These are phyloP conservation scores for Diplodia mutila DNA, from an alignment of 2,329 filamentous ascomycete species.

Conservation along the genomic window DNA sequence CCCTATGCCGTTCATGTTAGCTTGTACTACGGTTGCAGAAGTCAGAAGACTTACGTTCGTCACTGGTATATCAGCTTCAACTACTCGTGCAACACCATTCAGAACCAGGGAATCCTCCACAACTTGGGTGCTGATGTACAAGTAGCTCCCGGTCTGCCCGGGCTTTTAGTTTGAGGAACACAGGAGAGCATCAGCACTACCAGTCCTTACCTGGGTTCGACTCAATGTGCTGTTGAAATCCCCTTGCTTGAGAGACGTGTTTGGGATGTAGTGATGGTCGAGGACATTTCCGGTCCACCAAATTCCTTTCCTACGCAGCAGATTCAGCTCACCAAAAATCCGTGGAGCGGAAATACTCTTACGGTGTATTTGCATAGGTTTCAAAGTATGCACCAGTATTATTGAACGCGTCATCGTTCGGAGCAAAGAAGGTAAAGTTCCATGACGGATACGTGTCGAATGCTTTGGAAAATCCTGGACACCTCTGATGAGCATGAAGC, in stretches of 20 bases:
- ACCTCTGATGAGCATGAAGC: too few relatives aligned
- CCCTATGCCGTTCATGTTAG: conserved; percentile 26
- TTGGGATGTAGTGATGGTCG: conserved; percentile 23
- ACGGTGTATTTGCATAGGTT: not conserved
- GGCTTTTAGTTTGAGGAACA: not conserved
- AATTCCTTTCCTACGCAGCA: not conserved
- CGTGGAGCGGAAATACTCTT: rapidly evolving
- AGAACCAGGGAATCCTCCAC: not conserved
- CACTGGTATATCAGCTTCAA: conserved; percentile 13
- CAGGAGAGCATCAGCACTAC: not conserved
- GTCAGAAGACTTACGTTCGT: conserved; percentile 4
- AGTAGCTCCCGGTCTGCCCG: conserved; percentile 2
- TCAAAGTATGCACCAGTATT: not conserved
- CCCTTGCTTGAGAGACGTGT: not conserved
- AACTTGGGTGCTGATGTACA: conserved; percentile 17
- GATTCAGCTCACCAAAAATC: not conserved
- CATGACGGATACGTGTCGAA: not conserved
- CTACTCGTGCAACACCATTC: conserved; percentile 18
- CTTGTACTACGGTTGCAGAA: rapidly evolving
- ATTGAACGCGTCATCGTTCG: not conserved
- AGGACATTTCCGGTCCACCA: conserved; percentile 25
- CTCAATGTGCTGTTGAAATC: conserved; percentile 7
- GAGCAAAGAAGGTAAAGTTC: conserved; percentile 6
- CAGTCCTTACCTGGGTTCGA: not conserved
- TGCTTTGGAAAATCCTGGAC: not conserved